These are phyloP conservation scores for Pythium volutum DNA, from an alignment of 352 stramenopile genomes.

Conservation along the genomic window DNA sequence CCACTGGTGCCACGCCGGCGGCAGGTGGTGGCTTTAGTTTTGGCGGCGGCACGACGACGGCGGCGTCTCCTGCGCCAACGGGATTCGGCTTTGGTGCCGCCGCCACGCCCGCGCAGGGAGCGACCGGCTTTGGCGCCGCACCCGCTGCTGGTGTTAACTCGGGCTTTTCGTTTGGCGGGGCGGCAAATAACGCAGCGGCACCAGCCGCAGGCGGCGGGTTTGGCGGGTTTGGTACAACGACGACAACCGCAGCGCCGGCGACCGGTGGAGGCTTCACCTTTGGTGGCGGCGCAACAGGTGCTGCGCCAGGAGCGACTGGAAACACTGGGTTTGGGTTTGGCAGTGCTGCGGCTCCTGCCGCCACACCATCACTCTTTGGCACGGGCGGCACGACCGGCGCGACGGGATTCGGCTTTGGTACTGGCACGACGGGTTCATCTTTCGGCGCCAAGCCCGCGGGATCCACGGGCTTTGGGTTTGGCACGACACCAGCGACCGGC, in stretches of 20 bases:
- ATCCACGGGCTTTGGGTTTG: conserved; percentile 19
- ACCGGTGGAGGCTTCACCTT: conserved; percentile 38
- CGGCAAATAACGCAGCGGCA: conserved; percentile 20
- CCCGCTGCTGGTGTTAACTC: conserved; percentile 30
- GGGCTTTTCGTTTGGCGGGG: conserved; percentile 54
- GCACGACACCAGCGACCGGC: conserved; percentile 6
- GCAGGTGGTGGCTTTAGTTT: conserved; percentile 29
- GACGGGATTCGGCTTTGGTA: conserved; percentile 23
- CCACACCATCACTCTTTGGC: conserved; percentile 4
- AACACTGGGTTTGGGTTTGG: conserved; percentile 34
- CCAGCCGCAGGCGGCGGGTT: conserved; percentile 22
- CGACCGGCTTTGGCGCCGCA: conserved; percentile 16
- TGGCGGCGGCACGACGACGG: conserved; percentile 29
- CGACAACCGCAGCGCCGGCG: conserved; percentile 11
- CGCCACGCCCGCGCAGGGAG: conserved; percentile 15
- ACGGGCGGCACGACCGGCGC: conserved; percentile 9
- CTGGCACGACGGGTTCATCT: conserved; percentile 2
- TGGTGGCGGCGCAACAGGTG: conserved; percentile 23
- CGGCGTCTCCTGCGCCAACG: conserved; percentile 2
- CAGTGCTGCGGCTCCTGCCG: neutral
- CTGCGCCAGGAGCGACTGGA: conserved; percentile 26
- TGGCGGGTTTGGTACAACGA: conserved; percentile 30
- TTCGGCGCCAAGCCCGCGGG: conserved; percentile 10
- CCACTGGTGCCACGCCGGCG: conserved; percentile 9
- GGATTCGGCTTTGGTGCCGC: conserved; percentile 35